phyloP scores from a whole-genome alignment of 2,329 filamentous ascomycete species.

The Cryphonectria nitschkei region DNA sequence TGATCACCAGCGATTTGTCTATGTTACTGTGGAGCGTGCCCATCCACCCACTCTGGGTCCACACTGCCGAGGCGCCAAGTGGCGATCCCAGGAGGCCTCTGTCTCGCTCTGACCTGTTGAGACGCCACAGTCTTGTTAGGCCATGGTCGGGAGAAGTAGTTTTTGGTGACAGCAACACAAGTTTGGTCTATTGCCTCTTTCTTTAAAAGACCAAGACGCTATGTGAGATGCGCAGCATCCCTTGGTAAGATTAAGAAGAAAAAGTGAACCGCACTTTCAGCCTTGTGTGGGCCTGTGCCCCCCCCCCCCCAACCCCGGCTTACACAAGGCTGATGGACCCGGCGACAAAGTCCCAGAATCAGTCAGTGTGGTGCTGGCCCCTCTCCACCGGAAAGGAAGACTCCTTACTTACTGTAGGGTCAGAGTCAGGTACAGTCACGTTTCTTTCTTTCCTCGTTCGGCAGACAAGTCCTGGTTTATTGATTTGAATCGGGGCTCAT shows the following conservation, averaged over 20 bases:
- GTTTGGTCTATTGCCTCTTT: background rate
- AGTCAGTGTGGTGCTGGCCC: background rate
- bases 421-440: background rate
- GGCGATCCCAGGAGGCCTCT: background rate
- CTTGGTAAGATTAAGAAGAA: background rate
- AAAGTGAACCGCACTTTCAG: background rate
- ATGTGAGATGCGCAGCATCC: background rate
- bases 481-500: background rate
- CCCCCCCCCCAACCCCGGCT: background rate
- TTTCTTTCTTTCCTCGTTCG: background rate
- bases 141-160: background rate
- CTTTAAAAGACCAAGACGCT: background rate
- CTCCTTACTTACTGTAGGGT: background rate
- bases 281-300: background rate
- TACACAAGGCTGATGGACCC: constrained; percentile 13
- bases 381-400: background rate
- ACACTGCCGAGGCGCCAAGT: background rate
- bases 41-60: background rate
- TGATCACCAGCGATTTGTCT: no score
- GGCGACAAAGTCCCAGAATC: background rate
- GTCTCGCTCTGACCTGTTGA: background rate
- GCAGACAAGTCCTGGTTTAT: background rate
- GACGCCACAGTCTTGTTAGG: background rate
- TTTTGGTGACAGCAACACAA: background rate
- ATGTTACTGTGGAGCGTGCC: background rate